Evolutionary conservation across 2,329 filamentous ascomycete genomes (phyloP), one percentile per base, ranked within the genome.

Genomic region (Hirsutella rhossiliensis): DNA sequence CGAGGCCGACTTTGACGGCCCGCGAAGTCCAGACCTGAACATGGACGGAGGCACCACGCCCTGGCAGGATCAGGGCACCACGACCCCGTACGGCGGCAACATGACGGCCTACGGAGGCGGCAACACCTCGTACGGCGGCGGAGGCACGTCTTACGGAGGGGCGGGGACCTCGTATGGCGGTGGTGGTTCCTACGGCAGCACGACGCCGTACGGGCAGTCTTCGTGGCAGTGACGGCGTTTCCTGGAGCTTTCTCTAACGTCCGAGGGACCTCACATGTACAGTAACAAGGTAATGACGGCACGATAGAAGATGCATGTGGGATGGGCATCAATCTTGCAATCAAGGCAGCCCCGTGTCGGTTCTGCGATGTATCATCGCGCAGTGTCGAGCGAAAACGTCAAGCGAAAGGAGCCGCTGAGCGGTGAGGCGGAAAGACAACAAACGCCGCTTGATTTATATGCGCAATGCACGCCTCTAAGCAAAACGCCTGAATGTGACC

Each of bases 81-180:
- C 78, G 11, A 86, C 83, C 9, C 80, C 83, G 0, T 84, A 81
- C 54, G 78, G 72, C 52, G 67, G 66, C 20, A 72, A 66, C 42
- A 68, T 73, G 48, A 83, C 76, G 56, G 68, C 76, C 17, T 89
- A 72, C 40, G 73, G 73, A 13, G 75, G 80, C 45, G 81, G 79
- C 37, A 82, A 76, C 57, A 80, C 77, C 13, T 83, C 82, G 5
- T 80, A 83, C 2, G 85, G 81, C 53, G 79, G 72, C 50, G 66
- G 67, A 19, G 76, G 75, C 46, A 83, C 41, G 18, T 19, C 41
- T 7, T 42, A 42, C 17, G 77, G 70, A 6, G 62, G 58, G 15
- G 56, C 61, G 7, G 76, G 75, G 45, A 84, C 45, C 18, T 38
- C 45, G 23, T 89, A 84, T 76, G 82, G 83, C n/a, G 77, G 70